A percentile compares a stretch with the other conserved stretches of the same genome.
These are phyloP conservation scores for Artemisia annua DNA, from an alignment of 129 eudicot genomes.

Conservation along the genomic window DNA sequence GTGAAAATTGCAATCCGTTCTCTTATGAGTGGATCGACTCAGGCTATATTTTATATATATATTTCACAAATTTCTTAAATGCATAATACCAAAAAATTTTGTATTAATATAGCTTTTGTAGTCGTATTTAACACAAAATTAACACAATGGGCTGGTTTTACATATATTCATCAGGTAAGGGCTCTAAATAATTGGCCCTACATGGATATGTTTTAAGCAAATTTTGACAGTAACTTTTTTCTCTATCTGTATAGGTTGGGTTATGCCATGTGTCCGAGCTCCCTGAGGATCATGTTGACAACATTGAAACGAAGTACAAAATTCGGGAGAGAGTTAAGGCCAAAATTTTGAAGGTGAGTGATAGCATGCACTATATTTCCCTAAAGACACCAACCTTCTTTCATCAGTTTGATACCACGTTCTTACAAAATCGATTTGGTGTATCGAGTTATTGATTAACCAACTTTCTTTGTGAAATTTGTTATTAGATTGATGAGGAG, in stretches of 20 bases:
- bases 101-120: no score
- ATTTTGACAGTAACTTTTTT: neutral
- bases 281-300: conserved; percentile 61
- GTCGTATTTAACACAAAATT: no score
- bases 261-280: conserved; percentile 87
- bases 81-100: no score
- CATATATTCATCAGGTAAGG: no score
- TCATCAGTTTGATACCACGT: neutral
- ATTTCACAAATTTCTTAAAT: no score
- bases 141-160: no score
- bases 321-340: conserved; percentile 69
- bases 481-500: conserved; percentile 71
- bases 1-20: no score
- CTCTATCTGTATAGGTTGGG: conserved; percentile 54
- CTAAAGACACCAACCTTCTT: neutral
- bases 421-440: neutral
- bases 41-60: no score
- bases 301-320: conserved; percentile 55
- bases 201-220: no score
- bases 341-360: conserved; percentile 71
- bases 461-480: conserved; percentile 9
- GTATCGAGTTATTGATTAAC: neutral
- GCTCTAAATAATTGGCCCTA: no score
- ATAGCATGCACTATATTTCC: no score
- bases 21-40: no score